A percentile compares a stretch with the other conserved stretches of the same genome.
phyloP scores from a whole-genome alignment of 2,329 filamentous ascomycete genomes.

The Ophiocordyceps unilateralis region DNA sequence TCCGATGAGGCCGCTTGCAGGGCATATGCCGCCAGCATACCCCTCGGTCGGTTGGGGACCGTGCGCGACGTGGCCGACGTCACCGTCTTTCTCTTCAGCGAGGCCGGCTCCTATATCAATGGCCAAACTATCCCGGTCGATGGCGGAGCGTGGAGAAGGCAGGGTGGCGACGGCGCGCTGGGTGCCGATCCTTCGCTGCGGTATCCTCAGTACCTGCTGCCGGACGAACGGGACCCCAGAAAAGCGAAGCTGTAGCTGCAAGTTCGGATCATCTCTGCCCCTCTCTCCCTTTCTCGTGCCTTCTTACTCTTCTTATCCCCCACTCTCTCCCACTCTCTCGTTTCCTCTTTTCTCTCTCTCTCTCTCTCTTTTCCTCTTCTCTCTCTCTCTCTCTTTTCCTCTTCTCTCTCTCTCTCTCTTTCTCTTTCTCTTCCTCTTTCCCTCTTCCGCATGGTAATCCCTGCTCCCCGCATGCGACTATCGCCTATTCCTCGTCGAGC shows the following conservation, averaged over 20 bases:
- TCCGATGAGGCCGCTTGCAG: conserved; percentile 14
- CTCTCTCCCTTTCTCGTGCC: background rate
- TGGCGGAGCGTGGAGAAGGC: conserved; percentile 38
- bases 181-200: conserved; percentile 27
- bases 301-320: no score
- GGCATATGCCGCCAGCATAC: conserved; percentile 32
- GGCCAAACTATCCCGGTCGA: conserved; percentile 67
- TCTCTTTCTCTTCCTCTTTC: background rate
- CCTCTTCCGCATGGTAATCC: background rate
- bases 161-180: conserved; percentile 23
- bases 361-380: background rate
- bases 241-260: conserved; percentile 23
- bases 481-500: background rate
- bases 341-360: no score
- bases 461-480: no score
- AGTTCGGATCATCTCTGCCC: no score
- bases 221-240: no score
- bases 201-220: conserved; percentile 33
- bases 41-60: conserved; percentile 58
- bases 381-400: background rate
- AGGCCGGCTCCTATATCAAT: conserved; percentile 73
- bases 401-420: background rate
- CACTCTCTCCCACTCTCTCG: no score
- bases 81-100: conserved; percentile 75
- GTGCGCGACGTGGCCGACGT: conserved; percentile 85